Conservation (phyloP, 108 stramenopile species). For the Cyclotella sp. region DNA sequence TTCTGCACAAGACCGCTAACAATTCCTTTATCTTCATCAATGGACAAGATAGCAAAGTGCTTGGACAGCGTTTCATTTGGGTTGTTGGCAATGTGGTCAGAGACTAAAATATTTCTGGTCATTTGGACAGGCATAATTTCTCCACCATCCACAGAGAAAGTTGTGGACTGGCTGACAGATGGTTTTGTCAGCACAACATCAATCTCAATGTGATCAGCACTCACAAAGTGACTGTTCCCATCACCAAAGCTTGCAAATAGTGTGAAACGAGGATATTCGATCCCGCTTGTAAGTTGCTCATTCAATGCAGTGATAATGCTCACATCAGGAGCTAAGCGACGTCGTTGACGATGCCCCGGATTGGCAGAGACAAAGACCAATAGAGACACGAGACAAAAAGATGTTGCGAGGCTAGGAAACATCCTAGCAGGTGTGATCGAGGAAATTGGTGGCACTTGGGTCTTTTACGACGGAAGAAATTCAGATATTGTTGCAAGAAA, state of each 20-base stretch:
- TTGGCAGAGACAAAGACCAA: too few relatives aligned
- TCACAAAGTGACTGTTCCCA: too few relatives aligned
- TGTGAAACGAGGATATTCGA: constrained; percentile 11
- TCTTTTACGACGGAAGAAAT: too few relatives aligned
- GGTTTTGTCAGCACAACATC: constrained; percentile 9
- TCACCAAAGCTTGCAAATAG: not conserved
- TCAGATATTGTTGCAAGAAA: too few relatives aligned
- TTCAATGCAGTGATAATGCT: not conserved
- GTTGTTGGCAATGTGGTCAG: not conserved
- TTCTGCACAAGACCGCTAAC: constrained; percentile 12
- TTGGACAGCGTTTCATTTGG: not conserved
- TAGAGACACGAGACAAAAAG: too few relatives aligned
- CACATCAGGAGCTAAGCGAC: not conserved
- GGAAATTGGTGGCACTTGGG: too few relatives aligned
- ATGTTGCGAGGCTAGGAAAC: too few relatives aligned
- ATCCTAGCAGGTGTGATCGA: too few relatives aligned
- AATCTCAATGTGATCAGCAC: not conserved
- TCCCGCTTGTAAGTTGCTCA: not conserved
- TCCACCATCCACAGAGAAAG: not conserved
- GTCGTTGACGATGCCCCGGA: not conserved
- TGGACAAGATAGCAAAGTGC: not conserved
- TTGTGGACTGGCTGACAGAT: not conserved
- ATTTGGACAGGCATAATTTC: not conserved
- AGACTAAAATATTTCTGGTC: not conserved
- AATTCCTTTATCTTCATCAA: not conserved